Evolutionary conservation across 306 rosid species (phyloP).

Genomic region (Herpetospermum pedunculosum): DNA sequence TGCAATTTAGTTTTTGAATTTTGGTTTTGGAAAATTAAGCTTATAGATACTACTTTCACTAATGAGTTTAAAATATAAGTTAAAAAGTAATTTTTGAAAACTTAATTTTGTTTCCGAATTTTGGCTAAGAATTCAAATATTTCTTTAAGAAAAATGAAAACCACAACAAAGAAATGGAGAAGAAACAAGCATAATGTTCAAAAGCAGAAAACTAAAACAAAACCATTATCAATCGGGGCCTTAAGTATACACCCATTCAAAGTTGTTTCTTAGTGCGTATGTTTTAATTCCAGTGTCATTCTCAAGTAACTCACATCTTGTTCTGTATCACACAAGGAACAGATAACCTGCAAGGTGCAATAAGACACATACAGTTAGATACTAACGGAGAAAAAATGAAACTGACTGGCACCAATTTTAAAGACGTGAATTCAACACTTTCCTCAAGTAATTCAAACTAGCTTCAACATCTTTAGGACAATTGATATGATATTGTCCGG

Average conservation of each 20-base stretch:
- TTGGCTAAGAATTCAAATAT: too few species aligned
- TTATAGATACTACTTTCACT: too few species aligned
- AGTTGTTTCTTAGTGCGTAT: background rate
- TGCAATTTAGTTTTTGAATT: too few species aligned
- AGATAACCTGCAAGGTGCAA: conserved; percentile 42
- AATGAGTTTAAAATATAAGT: too few species aligned
- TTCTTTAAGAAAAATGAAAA: too few species aligned
- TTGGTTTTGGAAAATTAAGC: too few species aligned
- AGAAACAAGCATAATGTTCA: too few species aligned
- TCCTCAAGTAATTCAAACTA: background rate
- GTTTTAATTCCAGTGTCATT: background rate
- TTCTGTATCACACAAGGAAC: conserved; percentile 62
- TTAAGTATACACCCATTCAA: background rate
- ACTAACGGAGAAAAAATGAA: background rate
- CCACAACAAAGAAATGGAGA: too few species aligned
- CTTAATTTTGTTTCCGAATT: too few species aligned
- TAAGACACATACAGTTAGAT: background rate
- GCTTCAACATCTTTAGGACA: background rate
- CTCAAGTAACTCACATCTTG: conserved; percentile 54
- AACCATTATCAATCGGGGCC: too few species aligned
- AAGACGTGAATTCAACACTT: background rate
- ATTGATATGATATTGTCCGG: background rate
- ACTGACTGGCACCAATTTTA: background rate
- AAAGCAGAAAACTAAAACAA: too few species aligned
- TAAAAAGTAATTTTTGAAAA: too few species aligned